A percentile compares a stretch with the other conserved stretches of the same genome.
Evolutionary conservation across 1,284 basidiomycete species (phyloP).

Genomic region (Amylostereum chailletii): DNA sequence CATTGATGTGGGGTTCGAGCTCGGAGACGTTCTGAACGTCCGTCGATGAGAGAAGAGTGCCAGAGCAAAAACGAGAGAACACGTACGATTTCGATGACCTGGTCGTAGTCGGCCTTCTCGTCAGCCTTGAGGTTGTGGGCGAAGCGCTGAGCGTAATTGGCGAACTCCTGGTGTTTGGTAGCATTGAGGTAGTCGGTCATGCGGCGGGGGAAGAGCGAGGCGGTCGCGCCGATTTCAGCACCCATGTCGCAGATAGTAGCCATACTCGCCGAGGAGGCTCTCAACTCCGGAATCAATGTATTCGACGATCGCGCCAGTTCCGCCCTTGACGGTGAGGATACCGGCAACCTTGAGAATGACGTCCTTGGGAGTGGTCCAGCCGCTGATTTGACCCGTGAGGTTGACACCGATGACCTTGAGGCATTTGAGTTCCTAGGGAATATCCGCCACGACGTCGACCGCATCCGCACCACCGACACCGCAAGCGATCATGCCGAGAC

Average conservation of each 20-base stretch:
- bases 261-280: conserved; percentile 97
- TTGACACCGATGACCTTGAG: conserved; percentile 99
- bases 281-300: conserved; percentile 93
- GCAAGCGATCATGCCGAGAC: conserved; percentile 97
- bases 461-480: conserved; percentile 99
- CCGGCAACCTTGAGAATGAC: conserved; percentile 97
- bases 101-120: conserved; percentile 88
- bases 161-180: conserved; percentile 86
- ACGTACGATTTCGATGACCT: conserved; percentile 83
- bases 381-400: conserved; percentile 88
- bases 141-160: conserved; percentile 86
- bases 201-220: conserved; percentile 94
- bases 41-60: conserved; percentile 1
- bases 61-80: background rate
- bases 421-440: conserved; percentile 99
- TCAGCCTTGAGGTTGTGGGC: conserved; percentile 90
- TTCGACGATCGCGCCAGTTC: conserved; percentile 95
- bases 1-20: conserved; percentile 99
- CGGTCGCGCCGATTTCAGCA: conserved; percentile 99
- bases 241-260: conserved; percentile 99
- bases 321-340: conserved; percentile 96
- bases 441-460: conserved; percentile 95
- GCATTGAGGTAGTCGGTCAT: conserved; percentile 93
- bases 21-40: conserved; percentile 74
- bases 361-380: conserved; percentile 98